These are phyloP conservation scores for Onygenales sp. DNA, from an alignment of 2,329 filamentous ascomycete genomes.

Conservation along the genomic window DNA sequence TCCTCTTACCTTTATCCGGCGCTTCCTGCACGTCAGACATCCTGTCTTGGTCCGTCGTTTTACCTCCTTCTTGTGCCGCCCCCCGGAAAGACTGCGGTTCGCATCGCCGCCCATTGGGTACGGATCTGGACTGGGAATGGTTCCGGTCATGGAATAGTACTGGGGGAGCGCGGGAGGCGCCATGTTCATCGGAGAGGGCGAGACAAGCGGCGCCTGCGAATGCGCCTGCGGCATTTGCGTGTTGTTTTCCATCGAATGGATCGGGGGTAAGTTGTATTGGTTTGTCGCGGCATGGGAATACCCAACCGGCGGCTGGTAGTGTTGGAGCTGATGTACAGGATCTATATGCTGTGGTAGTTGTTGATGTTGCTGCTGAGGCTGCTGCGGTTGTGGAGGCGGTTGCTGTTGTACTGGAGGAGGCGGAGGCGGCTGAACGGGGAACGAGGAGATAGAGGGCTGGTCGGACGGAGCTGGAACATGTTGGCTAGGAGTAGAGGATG, in stretches of 20 bases:
- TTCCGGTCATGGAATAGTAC: conserved; percentile 38
- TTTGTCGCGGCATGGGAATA: not conserved
- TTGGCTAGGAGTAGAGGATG: conserved; percentile 18
- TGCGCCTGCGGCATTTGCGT: conserved; percentile 12
- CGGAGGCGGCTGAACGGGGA: conserved; percentile 31
- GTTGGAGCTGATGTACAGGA: conserved; percentile 4
- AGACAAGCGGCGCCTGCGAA: conserved; percentile 6
- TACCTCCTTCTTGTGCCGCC: conserved; percentile 61
- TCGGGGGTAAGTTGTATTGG: conserved; percentile 19
- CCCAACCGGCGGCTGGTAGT: not conserved
- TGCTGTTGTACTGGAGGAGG: conserved; percentile 14
- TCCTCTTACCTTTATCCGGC: conserved; percentile 61
- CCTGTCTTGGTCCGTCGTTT: conserved; percentile 66
- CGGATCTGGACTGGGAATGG: conserved; percentile 38
- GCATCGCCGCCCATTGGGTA: conserved; percentile 41
- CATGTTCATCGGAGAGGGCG: conserved; percentile 11
- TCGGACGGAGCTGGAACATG: conserved; percentile 13
- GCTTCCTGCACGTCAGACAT: conserved; percentile 56
- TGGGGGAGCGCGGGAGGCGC: conserved; percentile 27
- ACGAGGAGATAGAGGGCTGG: not conserved
- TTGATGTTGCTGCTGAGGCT: conserved; percentile 11
- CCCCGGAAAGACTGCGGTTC: conserved; percentile 50
- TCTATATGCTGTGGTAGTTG: conserved; percentile 6
- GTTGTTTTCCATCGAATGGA: conserved; percentile 25
- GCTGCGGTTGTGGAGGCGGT: conserved; percentile 32